A percentile compares a stretch with the other conserved stretches of the same genome.
These are phyloP conservation scores for Beauveria rudraprayagi DNA, from an alignment of 2,329 filamentous ascomycete species.

Conservation along the genomic window DNA sequence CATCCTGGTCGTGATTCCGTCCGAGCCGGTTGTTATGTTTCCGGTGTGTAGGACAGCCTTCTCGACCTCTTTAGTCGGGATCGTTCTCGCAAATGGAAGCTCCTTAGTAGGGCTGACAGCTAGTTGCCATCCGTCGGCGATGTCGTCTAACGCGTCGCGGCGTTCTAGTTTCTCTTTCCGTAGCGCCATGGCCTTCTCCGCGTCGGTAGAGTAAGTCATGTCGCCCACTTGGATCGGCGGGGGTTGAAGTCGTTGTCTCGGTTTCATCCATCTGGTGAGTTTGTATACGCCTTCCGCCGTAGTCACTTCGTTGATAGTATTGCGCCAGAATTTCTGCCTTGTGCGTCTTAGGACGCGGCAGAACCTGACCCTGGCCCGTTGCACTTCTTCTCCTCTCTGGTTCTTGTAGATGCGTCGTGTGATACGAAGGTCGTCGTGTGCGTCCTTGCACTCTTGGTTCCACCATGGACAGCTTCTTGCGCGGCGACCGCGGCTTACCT, in stretches of 20 bases:
- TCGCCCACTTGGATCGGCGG: constrained; percentile 1
- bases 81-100: neutral
- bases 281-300: neutral
- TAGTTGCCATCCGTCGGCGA: constrained; percentile 1
- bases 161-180: constrained; percentile 5
- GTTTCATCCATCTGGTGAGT: constrained; percentile 5
- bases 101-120: neutral
- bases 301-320: neutral
- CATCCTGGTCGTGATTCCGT: constrained; percentile 6
- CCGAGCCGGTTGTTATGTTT: neutral
- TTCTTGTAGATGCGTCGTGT: too few species aligned
- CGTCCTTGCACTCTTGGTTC: too few species aligned
- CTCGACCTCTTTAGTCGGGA: neutral
- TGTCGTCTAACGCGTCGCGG: neutral
- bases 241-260: neutral
- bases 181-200: neutral
- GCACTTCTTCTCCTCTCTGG: too few species aligned
- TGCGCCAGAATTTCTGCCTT: neutral
- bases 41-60: constrained; percentile 2
- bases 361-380: too few species aligned
- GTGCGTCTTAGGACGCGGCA: neutral
- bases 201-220: neutral
- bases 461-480: too few species aligned
- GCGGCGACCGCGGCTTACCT: too few species aligned
- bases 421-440: neutral